Percentiles rank a stretch among this genome's conserved stretches.
Evolutionary conservation across 345 rosid genomes (phyloP).

Genomic region (Sonneratia caseolaris): DNA sequence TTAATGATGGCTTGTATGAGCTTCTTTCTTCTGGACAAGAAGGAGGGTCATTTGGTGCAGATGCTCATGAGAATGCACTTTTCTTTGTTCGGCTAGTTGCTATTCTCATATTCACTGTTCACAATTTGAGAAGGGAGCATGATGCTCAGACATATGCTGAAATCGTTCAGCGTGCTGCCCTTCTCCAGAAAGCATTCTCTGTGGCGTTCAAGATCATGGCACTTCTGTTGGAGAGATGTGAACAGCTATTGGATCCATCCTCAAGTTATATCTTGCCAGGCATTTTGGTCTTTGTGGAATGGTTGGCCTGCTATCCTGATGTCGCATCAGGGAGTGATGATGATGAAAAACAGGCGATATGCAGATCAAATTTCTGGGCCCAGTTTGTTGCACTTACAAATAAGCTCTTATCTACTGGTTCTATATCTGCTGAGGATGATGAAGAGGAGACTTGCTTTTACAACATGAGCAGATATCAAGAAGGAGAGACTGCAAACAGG

Average conservation of each 20-base stretch:
- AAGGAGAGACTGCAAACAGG: slow-evolving; percentile 78
- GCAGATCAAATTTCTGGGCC: slow-evolving; percentile 61
- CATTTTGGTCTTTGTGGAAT: slow-evolving; percentile 72
- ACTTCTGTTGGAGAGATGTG: slow-evolving; percentile 49
- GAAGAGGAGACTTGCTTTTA: slow-evolving; percentile 79
- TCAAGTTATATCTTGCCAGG: slow-evolving; percentile 77
- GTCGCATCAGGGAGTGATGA: slow-evolving; percentile 49
- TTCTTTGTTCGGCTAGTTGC: slow-evolving; percentile 63
- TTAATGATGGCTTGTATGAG: slow-evolving; percentile 49
- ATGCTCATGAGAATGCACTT: slow-evolving; percentile 53
- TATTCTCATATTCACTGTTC: slow-evolving; percentile 65
- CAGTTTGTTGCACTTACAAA: slow-evolving; percentile 57
- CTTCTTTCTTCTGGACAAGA: slow-evolving; percentile 56
- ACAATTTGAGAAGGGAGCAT: slow-evolving; percentile 58
- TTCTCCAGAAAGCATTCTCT: slow-evolving; percentile 68
- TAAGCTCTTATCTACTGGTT: slow-evolving; percentile 42
- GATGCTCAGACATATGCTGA: slow-evolving; percentile 87
- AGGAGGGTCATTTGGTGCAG: slow-evolving; percentile 62
- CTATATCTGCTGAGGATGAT: slow-evolving; percentile 42
- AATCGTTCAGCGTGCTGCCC: slow-evolving; percentile 77
- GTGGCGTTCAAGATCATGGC: slow-evolving; percentile 79
- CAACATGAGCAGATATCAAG: slow-evolving; percentile 83
- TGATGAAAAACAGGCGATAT: slow-evolving; percentile 58
- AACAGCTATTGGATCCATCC: slow-evolving; percentile 55
- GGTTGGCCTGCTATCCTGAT: slow-evolving; percentile 89